Evolutionary conservation across 2,329 filamentous ascomycete genomes (phyloP).

Genomic region (Colletotrichum lupini): DNA sequence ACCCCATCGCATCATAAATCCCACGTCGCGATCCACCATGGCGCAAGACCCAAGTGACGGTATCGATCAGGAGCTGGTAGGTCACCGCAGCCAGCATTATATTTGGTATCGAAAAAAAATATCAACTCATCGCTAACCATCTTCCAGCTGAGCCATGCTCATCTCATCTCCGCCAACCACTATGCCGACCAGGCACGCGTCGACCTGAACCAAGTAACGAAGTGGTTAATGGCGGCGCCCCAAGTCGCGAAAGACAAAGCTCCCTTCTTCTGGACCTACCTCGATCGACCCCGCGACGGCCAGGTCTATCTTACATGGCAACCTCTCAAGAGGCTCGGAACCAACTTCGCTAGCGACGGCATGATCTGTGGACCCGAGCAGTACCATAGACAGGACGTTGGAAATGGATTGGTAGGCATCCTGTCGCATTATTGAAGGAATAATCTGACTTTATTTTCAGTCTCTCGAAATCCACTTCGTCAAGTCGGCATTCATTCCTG

Average conservation of each 20-base stretch:
- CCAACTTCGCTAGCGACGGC: constrained; percentile 88
- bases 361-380: constrained; percentile 90
- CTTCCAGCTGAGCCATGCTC: constrained; percentile 83
- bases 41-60: constrained; percentile 36
- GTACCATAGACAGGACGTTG: constrained; percentile 78
- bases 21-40: constrained; percentile 29
- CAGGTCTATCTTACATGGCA: constrained; percentile 91
- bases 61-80: constrained; percentile 36
- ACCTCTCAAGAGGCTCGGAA: constrained; percentile 75
- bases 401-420: constrained; percentile 66
- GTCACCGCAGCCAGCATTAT: background rate
- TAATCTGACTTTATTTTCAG: constrained; percentile 54
- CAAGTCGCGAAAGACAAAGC: constrained; percentile 86
- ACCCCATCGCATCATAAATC: background rate
- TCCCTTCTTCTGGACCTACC: constrained; percentile 93
- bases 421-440: constrained; percentile 7
- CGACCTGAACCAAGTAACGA: constrained; percentile 80
- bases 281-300: constrained; percentile 84
- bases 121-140: background rate
- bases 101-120: constrained; percentile 47
- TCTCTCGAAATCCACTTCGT: constrained; percentile 90
- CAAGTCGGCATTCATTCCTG: constrained; percentile 81
- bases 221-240: constrained; percentile 85
- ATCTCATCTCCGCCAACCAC: constrained; percentile 85
- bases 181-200: constrained; percentile 81